A percentile compares a stretch with the other conserved stretches of the same genome.
Conservation (phyloP, 305 asterid species). For the Stenogyne calaminthoides region DNA sequence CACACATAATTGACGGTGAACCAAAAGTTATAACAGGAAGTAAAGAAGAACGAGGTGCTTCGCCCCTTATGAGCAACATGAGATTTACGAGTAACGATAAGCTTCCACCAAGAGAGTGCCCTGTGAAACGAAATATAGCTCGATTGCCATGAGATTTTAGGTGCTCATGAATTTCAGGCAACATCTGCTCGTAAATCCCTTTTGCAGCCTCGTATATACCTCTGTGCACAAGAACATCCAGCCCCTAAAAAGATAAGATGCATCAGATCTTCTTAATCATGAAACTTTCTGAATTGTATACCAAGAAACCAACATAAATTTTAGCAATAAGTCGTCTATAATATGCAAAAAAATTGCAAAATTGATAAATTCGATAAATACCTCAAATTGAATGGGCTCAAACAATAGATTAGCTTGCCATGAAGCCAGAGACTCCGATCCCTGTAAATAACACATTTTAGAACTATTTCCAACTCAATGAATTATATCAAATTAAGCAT, state of each 20-base stretch:
- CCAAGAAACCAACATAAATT: background rate
- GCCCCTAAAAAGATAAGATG: conserved; percentile 53
- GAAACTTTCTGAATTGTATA: background rate
- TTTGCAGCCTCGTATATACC: conserved; percentile 99
- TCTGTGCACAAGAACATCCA: conserved; percentile 86
- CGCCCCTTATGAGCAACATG: conserved; percentile 81
- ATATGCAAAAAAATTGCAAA: conserved; percentile 12
- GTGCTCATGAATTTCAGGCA: conserved; percentile 79
- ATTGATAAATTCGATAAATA: conserved; percentile 30
- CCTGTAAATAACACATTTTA: conserved; percentile 46
- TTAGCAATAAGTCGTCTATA: background rate
- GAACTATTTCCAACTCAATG: conserved; percentile 9
- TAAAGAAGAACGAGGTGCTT: conserved; percentile 64
- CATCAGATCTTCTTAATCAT: conserved; percentile 18
- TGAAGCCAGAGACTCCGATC: conserved; percentile 90
- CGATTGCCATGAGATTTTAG: conserved; percentile 55
- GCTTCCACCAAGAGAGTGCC: conserved; percentile 98
- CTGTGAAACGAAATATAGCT: conserved; percentile 84
- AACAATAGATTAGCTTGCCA: conserved; percentile 97
- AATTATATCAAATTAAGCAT: background rate
- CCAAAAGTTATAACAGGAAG: conserved; percentile 93
- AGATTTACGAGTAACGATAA: conserved; percentile 81
- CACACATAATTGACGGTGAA: conserved; percentile 88
- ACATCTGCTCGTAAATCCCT: conserved; percentile 85
- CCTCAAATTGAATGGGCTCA: conserved; percentile 95